Conservation (phyloP, 192 early-diverging fungal genomes). For the Dissophora ornata region DNA sequence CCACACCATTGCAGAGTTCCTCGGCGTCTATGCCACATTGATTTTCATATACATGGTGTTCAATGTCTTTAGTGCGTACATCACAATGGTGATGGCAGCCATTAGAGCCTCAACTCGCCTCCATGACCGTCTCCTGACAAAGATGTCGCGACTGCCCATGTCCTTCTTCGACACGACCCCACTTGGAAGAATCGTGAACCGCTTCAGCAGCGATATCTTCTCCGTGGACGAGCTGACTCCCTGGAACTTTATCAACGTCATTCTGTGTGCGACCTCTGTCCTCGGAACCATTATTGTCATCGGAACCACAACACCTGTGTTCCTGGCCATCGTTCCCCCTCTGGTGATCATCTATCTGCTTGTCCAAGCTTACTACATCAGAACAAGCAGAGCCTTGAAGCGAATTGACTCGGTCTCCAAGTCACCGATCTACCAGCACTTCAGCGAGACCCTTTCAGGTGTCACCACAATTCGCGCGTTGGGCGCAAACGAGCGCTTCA, state of each 20-base stretch:
- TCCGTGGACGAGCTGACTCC: slow-evolving; percentile 80
- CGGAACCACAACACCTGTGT: slow-evolving; percentile 57
- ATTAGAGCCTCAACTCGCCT: slow-evolving; percentile 71
- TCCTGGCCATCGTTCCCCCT: slow-evolving; percentile 64
- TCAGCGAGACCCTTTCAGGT: slow-evolving; percentile 73
- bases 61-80: slow-evolving; percentile 25
- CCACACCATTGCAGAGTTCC: slow-evolving; percentile 26
- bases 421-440: slow-evolving; percentile 83
- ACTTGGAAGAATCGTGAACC: slow-evolving; percentile 77
- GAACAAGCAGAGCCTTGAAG: slow-evolving; percentile 83
- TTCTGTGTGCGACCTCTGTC: slow-evolving; percentile 54
- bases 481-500: slow-evolving; percentile 59
- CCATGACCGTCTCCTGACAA: slow-evolving; percentile 73
- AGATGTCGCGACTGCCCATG: slow-evolving; percentile 72
- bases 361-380: slow-evolving; percentile 73
- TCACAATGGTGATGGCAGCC: slow-evolving; percentile 43
- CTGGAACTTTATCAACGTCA: slow-evolving; percentile 59
- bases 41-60: slow-evolving; percentile 32
- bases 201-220: slow-evolving; percentile 90
- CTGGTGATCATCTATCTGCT: slow-evolving; percentile 59
- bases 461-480: slow-evolving; percentile 78
- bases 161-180: slow-evolving; percentile 75
- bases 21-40: slow-evolving; percentile 38
- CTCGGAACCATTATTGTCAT: slow-evolving; percentile 59
- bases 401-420: slow-evolving; percentile 85